Evolutionary conservation across 1,284 basidiomycete species (phyloP).

Genomic region (Heterobasidion parviporum): DNA sequence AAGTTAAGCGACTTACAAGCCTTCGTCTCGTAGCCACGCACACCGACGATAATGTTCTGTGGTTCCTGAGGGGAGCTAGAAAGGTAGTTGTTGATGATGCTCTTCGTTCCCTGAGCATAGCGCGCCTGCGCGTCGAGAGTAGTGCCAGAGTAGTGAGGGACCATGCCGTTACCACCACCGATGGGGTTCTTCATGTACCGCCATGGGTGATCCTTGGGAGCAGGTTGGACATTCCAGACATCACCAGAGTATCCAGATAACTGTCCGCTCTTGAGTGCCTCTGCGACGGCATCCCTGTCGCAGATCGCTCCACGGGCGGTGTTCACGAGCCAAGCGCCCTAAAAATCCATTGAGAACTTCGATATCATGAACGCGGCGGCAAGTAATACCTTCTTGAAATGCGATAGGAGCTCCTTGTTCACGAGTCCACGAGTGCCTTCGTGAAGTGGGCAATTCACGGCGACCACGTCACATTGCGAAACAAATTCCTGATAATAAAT

Average conservation of each 20-base stretch:
- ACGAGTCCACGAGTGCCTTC: slow-evolving; percentile 79
- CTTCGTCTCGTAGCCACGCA: slow-evolving; percentile 54
- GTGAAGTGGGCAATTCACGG: slow-evolving; percentile 89
- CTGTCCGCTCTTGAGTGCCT: slow-evolving; percentile 74
- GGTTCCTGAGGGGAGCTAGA: slow-evolving; percentile 61
- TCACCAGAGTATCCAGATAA: slow-evolving; percentile 65
- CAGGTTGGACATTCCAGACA: slow-evolving; percentile 78
- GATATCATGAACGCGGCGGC: too few species aligned
- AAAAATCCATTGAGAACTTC: not conserved
- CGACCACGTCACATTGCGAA: slow-evolving; percentile 76
- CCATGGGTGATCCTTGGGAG: slow-evolving; percentile 84
- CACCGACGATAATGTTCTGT: slow-evolving; percentile 75
- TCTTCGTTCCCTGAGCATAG: slow-evolving; percentile 77
- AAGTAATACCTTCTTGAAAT: slow-evolving; percentile 71
- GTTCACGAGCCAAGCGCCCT: slow-evolving; percentile 84
- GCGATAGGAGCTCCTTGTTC: slow-evolving; percentile 76
- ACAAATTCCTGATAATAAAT: slow-evolving; percentile 57
- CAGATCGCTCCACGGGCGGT: slow-evolving; percentile 93
- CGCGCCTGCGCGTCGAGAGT: slow-evolving; percentile 89
- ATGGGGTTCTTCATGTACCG: slow-evolving; percentile 75
- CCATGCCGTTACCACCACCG: slow-evolving; percentile 79
- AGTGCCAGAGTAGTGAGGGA: slow-evolving; percentile 84
- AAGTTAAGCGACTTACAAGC: slow-evolving; percentile 39
- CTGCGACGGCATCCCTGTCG: slow-evolving; percentile 75
- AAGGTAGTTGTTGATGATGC: slow-evolving; percentile 79